Base-by-base conservation (phyloP, 495 filamentous ascomycete species). In the Beverwykella pulmonaria region DNA sequence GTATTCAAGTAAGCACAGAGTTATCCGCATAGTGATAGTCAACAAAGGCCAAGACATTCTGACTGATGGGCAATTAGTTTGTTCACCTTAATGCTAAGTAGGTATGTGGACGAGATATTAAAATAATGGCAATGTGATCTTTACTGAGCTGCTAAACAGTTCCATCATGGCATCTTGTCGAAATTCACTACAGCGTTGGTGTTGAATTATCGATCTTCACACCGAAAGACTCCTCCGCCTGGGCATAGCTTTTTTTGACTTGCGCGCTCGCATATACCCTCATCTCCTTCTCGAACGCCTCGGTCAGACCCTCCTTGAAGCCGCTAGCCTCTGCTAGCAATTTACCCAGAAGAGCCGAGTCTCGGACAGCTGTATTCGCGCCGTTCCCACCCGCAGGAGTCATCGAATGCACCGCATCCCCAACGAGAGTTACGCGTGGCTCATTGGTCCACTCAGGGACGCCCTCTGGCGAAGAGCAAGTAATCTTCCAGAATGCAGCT, bases 321-420 rank as follows among this genome's bases (percentile, higher is more conserved):
- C 72, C 72, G 17, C 72, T 71, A 1, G 68, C 70, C 64, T 84
- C 81, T 26, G 69, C 67, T 50, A 84, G 26, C 59, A 83, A 52
- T 57, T 75, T 75, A 2, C 80, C 81, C 4, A 84, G 69, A 46
- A 83, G 55, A 12, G 79, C 81, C 7, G 82, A 79, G 63, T 85
- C 82, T 59, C 77, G 68, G 15, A 87, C 75, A 44, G 84, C 84
- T 0, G 84, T 86, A 63, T 86, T 86, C 14, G 83, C 84, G 0
- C 86, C 86, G 55, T 83, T 81, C 1, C 84, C 85, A 0, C 82
- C 83, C 0, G 84, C 84, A 5, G 86, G 86, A 4, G 85, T 86
- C 84, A 87, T 87, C 15, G 78, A 78, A 70, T 88, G 86, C 25
- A 77, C 82, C 0, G 85, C 83, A 64, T 88, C 85, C 0, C 85